Evolutionary conservation across 192 early-diverging fungal species (phyloP).

Genomic region (Coemansia sp.): DNA sequence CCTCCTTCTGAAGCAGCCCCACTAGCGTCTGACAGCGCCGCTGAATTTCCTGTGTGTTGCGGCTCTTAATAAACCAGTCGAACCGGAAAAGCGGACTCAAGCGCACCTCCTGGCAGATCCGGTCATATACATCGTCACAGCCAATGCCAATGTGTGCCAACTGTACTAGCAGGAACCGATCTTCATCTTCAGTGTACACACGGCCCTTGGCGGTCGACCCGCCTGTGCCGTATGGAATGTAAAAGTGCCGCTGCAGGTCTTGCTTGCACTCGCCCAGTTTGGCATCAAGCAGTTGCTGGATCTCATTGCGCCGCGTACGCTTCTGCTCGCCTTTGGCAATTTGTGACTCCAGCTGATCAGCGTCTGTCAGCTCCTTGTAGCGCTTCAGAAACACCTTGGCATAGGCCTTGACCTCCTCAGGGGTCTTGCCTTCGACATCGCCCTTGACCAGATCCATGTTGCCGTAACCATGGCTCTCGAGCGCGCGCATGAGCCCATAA

Average conservation of each 20-base stretch:
- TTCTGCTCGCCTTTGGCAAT: conserved; percentile 89
- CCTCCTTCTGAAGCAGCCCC: conserved; percentile 49
- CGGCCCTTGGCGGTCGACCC: conserved; percentile 73
- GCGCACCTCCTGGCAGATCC: conserved; percentile 82
- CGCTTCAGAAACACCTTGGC: conserved; percentile 86
- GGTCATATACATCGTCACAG: conserved; percentile 90
- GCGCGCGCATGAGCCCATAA: conserved; percentile 77
- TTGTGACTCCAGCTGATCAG: conserved; percentile 78
- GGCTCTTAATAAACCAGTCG: conserved; percentile 97
- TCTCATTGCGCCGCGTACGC: conserved; percentile 74
- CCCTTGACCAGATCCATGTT: conserved; percentile 71
- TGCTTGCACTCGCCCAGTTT: conserved; percentile 67
- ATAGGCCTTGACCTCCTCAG: conserved; percentile 81
- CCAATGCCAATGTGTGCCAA: conserved; percentile 87
- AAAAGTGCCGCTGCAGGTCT: conserved; percentile 83
- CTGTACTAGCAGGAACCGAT: conserved; percentile 89
- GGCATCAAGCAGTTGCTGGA: conserved; percentile 73
- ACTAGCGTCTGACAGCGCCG: conserved; percentile 85
- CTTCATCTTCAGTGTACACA: conserved; percentile 92
- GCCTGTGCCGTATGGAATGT: conserved; percentile 80
- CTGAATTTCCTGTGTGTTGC: conserved; percentile 77
- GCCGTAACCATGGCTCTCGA: conserved; percentile 79
- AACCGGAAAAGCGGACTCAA: conserved; percentile 85
- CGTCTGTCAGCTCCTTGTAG: conserved; percentile 85
- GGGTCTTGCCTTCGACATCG: conserved; percentile 92